Conservation (phyloP, 306 rosid genomes). For the Vicia sativa region DNA sequence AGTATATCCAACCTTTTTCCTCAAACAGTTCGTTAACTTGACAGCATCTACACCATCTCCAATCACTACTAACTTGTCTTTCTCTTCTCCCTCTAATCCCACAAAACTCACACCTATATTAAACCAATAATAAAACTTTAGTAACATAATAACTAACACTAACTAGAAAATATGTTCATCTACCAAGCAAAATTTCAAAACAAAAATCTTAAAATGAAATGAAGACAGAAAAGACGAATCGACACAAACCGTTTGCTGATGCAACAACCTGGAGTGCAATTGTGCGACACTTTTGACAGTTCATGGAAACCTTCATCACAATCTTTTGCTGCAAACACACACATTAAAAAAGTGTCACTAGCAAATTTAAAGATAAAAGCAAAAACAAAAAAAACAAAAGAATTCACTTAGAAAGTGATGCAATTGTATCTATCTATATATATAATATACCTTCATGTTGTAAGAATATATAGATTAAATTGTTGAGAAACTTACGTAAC, state of each 20-base stretch:
- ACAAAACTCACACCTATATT: conserved; percentile 53
- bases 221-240: not conserved
- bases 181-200: not conserved
- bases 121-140: not conserved
- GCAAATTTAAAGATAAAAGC: not conserved
- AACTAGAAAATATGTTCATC: not conserved
- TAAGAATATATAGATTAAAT: not conserved
- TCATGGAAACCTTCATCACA: conserved; percentile 57
- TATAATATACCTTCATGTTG: conserved; percentile 43
- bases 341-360: not conserved
- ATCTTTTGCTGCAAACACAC: conserved; percentile 54
- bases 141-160: not conserved
- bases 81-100: conserved; percentile 49
- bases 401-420: not conserved
- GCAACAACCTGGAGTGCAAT: conserved; percentile 48
- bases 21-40: conserved; percentile 37
- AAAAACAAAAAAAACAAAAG: not conserved
- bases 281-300: conserved; percentile 45
- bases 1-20: conserved; percentile 53
- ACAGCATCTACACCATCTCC: conserved; percentile 51
- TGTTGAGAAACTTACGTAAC: not conserved
- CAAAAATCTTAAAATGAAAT: not conserved
- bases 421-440: not conserved
- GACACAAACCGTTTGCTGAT: conserved; percentile 28
- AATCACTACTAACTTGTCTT: conserved; percentile 49